Evolutionary conservation across 257 asterid species (phyloP), one percentile per base, ranked within the genome.

Genomic region (Jasminum sambac): DNA sequence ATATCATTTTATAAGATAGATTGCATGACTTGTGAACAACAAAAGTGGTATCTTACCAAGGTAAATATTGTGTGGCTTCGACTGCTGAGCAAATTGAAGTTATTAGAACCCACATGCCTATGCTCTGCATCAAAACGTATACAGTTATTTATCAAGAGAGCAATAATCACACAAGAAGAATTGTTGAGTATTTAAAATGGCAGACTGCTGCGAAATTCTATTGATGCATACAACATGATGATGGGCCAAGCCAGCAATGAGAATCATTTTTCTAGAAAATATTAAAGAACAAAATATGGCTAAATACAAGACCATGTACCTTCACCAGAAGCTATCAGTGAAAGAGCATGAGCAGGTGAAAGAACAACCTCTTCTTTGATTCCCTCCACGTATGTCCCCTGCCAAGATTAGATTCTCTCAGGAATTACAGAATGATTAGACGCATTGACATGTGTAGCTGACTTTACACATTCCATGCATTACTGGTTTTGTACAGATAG

Each of bases 61-160:
- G 97, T 90, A 78, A 90, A 90, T 77, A 90, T 90, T 34, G 97
- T 90, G 82, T 90, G 97, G 87, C 97, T 90, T 78, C 97, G 93
- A 81, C 97, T 90, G 91, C 97, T 90, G 79, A 90, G 81, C 77
- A 90, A 77, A 80, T 90, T 90, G 85, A 90, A 83, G 84, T 90
- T 90, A 81, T 82, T 90, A 73, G 95, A 90, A 59, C 97, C 96
- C 81, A 90, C 96, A 36, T 90, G 96, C 73, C 96, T 83, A 72
- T 90, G 96, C 78, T 88, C 97, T 90, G 88, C 80, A 86, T 69
- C 74, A 78, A 77, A 63, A 48, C 67, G 11, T 34, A 71, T 40
- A 71, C 26, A 71, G 36, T 60, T 23, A 71, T 36, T 63, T 34
- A 64, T 62, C 42, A 38, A 66, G 66, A 61, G 34, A 57, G 44